Conservation (phyloP, 179 eudicot species). For the Drosera spatulata region DNA sequence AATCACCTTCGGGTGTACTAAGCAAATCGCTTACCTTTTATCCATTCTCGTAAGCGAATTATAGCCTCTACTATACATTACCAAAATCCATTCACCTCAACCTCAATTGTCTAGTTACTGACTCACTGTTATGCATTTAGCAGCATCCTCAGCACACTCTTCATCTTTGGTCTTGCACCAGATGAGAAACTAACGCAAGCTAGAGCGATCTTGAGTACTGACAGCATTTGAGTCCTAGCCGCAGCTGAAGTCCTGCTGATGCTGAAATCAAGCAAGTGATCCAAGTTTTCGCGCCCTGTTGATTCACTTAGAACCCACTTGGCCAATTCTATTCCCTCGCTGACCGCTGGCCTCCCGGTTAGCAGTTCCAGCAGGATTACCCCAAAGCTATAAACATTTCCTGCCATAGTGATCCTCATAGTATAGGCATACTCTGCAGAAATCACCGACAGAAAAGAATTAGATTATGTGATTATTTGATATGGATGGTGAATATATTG, state of each 20-base stretch:
- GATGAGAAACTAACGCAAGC: conserved; percentile 69
- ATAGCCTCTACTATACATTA: too few relatives aligned
- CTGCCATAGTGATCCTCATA: conserved; percentile 82
- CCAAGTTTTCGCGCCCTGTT: conserved; percentile 40
- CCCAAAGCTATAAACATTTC: conserved; percentile 85
- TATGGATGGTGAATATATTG: too few relatives aligned
- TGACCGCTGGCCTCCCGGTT: conserved; percentile 79
- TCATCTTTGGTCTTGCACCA: conserved; percentile 70
- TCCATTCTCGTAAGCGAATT: too few relatives aligned
- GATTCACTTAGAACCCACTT: conserved; percentile 65
- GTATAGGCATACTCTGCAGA: conserved; percentile 90
- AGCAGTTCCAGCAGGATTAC: conserved; percentile 67
- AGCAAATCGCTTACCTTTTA: too few relatives aligned
- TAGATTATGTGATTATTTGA: not conserved
- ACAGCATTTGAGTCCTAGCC: conserved; percentile 65
- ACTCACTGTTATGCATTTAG: conserved; percentile 27
- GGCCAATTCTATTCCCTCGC: conserved; percentile 66
- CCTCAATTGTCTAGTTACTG: too few relatives aligned
- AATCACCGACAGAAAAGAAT: not conserved
- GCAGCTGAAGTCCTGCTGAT: conserved; percentile 47
- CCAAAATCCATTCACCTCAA: too few relatives aligned
- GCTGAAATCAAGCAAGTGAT: conserved; percentile 58
- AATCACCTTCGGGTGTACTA: too few relatives aligned
- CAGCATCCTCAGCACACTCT: conserved; percentile 70
- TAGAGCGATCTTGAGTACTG: conserved; percentile 64